Percentiles rank a stretch among this genome's conserved stretches.
Evolutionary conservation across 1,284 basidiomycete genomes (phyloP).

Genomic region (Rhodotorula mucilaginosa): DNA sequence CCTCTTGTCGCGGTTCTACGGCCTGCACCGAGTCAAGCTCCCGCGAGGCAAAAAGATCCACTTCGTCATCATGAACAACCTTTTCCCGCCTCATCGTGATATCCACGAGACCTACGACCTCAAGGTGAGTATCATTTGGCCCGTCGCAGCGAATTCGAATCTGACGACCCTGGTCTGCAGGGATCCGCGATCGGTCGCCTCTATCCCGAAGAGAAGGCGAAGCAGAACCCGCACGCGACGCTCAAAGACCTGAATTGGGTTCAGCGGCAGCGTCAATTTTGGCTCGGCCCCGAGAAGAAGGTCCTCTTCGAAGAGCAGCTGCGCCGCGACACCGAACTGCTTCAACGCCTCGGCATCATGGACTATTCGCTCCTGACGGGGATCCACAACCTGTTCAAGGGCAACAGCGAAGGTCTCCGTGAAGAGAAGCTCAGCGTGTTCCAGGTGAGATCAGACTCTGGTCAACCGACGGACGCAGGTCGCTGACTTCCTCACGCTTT

Average conservation of each 20-base stretch:
- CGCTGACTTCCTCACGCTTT: background rate
- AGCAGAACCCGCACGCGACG: conserved; percentile 77
- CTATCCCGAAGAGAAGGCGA: conserved; percentile 81
- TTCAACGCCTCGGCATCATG: conserved; percentile 85
- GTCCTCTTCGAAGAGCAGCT: conserved; percentile 87
- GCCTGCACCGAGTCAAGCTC: conserved; percentile 93
- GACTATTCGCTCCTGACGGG: conserved; percentile 94
- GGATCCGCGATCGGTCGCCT: conserved; percentile 86
- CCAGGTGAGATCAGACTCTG: conserved; percentile 59
- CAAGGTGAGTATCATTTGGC: conserved; percentile 54
- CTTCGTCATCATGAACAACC: conserved; percentile 99
- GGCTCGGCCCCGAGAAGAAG: conserved; percentile 90
- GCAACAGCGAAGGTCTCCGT: conserved; percentile 86
- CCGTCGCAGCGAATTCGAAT: background rate
- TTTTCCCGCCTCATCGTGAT: conserved; percentile 96
- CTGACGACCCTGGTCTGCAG: conserved; percentile 9
- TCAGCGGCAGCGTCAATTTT: conserved; percentile 69
- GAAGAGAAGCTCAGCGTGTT: conserved; percentile 88
- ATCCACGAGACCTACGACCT: conserved; percentile 97
- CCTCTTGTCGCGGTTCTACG: conserved; percentile 89
- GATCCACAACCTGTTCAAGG: conserved; percentile 85
- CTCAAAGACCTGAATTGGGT: conserved; percentile 98
- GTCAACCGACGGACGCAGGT: background rate
- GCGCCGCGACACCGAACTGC: conserved; percentile 76
- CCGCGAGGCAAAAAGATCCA: conserved; percentile 93